Evolutionary conservation across 2,329 filamentous ascomycete genomes (phyloP).

Genomic region (Fusarium incarnatum): DNA sequence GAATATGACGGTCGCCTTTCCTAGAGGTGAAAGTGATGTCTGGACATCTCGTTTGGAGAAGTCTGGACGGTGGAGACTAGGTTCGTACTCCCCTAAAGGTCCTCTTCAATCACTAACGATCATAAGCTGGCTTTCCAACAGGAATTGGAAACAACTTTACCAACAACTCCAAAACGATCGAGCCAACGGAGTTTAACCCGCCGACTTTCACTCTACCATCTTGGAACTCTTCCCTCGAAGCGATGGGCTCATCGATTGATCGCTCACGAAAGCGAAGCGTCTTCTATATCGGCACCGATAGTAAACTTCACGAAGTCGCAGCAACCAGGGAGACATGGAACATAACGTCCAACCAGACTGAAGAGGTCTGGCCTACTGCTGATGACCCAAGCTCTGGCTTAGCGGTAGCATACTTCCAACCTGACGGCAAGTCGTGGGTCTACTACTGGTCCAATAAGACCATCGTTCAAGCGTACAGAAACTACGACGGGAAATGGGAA

Average conservation of each 20-base stretch:
- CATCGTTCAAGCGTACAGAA: constrained; percentile 4
- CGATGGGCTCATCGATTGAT: not conserved
- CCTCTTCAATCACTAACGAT: too few relatives aligned
- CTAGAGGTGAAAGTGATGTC: not conserved
- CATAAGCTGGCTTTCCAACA: not conserved
- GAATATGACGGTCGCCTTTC: constrained; percentile 7
- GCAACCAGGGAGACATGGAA: too few relatives aligned
- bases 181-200: too few relatives aligned
- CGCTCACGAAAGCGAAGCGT: not conserved
- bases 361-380: not conserved
- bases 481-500: not conserved
- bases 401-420: constrained; percentile 5
- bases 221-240: constrained; percentile 4
- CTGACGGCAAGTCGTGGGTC: not conserved
- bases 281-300: constrained; percentile 6
- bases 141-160: not conserved
- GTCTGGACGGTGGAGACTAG: not conserved
- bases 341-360: too few relatives aligned
- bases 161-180: not conserved
- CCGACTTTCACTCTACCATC: not conserved
- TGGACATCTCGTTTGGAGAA: constrained; percentile 1
- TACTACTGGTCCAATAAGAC: constrained; percentile 21
- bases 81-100: not conserved
- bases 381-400: constrained; percentile 1
- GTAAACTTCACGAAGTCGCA: too few relatives aligned